Percentiles rank a stretch among this genome's conserved stretches.
Evolutionary conservation across 768 basidiomycete genomes (phyloP).

Genomic region (Phlebiopsis flavidoalba): DNA sequence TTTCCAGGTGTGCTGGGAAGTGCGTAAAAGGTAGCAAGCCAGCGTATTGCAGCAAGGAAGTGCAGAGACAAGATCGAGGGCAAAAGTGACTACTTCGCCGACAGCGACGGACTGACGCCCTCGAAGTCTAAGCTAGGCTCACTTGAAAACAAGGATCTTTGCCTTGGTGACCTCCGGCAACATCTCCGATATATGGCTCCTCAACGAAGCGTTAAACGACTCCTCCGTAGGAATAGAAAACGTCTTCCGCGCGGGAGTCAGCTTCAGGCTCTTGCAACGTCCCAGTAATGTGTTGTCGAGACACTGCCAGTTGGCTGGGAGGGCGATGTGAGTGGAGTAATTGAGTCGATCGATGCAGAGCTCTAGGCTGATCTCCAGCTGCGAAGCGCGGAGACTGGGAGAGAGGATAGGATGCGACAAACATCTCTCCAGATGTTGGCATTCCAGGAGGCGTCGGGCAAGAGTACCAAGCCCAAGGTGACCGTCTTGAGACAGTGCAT

Average conservation of each 20-base stretch:
- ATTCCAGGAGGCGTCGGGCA: not conserved
- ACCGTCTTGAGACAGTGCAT: not conserved
- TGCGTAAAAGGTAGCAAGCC: constrained; percentile 6
- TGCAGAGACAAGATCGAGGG: no score
- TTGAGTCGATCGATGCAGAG: constrained; percentile 2
- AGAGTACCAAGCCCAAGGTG: not conserved
- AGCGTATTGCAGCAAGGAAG: constrained; percentile 11
- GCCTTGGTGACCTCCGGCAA: not conserved
- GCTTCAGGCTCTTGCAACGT: not conserved
- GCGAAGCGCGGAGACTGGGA: not conserved
- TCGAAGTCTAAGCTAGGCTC: not conserved
- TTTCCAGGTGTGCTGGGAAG: constrained; percentile 4
- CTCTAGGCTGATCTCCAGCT: not conserved
- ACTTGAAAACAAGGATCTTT: not conserved
- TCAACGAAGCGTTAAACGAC: not conserved
- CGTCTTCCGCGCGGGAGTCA: not conserved
- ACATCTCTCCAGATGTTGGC: constrained; percentile 4
- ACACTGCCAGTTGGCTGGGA: not conserved
- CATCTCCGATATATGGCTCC: not conserved
- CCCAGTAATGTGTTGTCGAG: not conserved
- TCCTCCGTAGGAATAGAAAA: not conserved
- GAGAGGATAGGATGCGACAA: not conserved
- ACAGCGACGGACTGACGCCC: no score
- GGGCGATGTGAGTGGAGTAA: not conserved
- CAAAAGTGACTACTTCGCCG: no score